Base-by-base conservation (phyloP, 495 filamentous ascomycete species). In the Penicillium mononematosum region DNA sequence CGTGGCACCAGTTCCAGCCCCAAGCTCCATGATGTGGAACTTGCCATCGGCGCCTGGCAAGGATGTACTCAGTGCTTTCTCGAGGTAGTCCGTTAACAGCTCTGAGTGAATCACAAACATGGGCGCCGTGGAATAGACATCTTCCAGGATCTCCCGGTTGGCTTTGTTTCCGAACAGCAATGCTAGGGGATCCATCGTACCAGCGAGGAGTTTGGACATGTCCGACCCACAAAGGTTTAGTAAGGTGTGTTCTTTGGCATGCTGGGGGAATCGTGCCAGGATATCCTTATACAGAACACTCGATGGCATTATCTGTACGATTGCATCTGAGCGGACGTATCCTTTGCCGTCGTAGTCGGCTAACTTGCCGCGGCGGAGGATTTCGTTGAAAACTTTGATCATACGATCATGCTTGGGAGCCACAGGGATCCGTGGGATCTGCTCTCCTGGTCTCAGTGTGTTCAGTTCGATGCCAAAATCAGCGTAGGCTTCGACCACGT, bases 1-100 rank as follows among this genome's bases (percentile, higher is more conserved):
- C 2, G 74, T 76, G 5, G 70, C 72, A 46, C 74, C 74, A 5
- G 74, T 76, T 7, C 75, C 76, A 14, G 64, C 75, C 16, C 75
- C 75, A 11, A 78, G 51, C 44, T 78, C 75, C 2, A 78, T 57
- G 47, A 78, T 73, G 17, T 64, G 60, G 12, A 75, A 14, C 7
- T 46, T 19, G 10, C 24, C 22, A 17, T 46, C 19, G 9, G 45
- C 14, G 10, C 43, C 34, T 20, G 22, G 20, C 2, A 8, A 39
- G 36, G 36, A 39, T 12, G 36, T 39, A n/a, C 36, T 39, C 11
- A 58, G 42, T 4, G 46, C 39, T 4, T 56, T 41, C 17, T 19
- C 39, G 8, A 66, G 42, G 19, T 58, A 66, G n/a, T n/a, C 31
- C 24, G 3, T 45, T 24, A 61, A 16, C n/a, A 56, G 19, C 47